Percentiles rank a stretch among this genome's conserved stretches.
phyloP scores from a whole-genome alignment of 176 grass and related monocot genomes.

The Calamus simplicifolius region DNA sequence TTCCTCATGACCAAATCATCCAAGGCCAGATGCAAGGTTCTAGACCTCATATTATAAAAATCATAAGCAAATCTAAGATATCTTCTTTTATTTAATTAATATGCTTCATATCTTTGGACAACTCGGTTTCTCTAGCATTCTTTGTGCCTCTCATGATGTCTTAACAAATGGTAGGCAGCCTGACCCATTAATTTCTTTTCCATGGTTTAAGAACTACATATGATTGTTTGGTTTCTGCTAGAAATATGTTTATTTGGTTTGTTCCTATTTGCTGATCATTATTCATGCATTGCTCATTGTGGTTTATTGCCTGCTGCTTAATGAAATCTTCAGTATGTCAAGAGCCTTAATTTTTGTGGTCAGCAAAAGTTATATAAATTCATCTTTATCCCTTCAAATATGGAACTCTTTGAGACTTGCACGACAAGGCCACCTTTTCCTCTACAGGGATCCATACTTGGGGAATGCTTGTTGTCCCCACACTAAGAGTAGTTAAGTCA shows the following conservation, averaged over 20 bases:
- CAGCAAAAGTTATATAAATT: no score
- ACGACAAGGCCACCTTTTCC: not conserved
- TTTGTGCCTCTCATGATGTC: no score
- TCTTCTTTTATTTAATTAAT: slow-evolving; percentile 19
- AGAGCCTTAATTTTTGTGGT: no score
- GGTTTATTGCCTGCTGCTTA: no score
- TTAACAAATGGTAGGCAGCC: no score
- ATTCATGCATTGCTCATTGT: no score
- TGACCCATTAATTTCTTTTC: no score
- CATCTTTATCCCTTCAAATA: not conserved
- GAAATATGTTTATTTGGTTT: no score
- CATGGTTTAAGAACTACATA: no score
- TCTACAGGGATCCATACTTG: not conserved
- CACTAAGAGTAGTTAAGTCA: not conserved
- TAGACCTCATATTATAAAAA: slow-evolving; percentile 11
- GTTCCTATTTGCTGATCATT: no score
- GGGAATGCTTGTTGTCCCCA: not conserved
- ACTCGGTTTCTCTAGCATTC: not conserved
- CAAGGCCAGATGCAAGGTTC: slow-evolving; percentile 23
- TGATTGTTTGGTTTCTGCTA: no score
- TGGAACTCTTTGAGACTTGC: slow-evolving; percentile 4
- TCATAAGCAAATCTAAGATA: not conserved
- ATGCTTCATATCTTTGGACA: slow-evolving; percentile 35
- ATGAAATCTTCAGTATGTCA: no score
- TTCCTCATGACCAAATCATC: slow-evolving; percentile 14